phyloP scores from a whole-genome alignment of 2,329 filamentous ascomycete species.

The Helminthosporium solani region DNA sequence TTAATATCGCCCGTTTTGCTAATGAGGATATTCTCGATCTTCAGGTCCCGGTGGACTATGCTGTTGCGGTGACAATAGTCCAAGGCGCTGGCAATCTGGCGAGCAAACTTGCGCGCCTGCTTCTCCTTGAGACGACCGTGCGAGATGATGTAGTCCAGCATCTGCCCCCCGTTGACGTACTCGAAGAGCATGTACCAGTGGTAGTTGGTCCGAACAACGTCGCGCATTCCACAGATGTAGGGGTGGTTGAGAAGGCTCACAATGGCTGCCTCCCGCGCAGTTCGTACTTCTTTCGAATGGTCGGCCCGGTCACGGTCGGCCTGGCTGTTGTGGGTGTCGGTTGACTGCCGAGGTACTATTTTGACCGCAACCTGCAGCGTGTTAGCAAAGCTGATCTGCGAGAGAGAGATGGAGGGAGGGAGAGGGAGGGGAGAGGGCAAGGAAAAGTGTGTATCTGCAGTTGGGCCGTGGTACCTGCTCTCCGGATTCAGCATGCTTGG shows the following conservation, averaged over 20 bases:
- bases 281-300: conserved; percentile 93
- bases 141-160: conserved; percentile 99
- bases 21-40: conserved; percentile 99
- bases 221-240: conserved; percentile 92
- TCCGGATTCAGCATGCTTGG: conserved; percentile 82
- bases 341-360: conserved; percentile 88
- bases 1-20: conserved; percentile 99
- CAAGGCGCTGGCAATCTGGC: conserved; percentile 92
- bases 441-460: not conserved
- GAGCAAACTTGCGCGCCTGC: conserved; percentile 94
- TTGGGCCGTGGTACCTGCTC: conserved; percentile 69
- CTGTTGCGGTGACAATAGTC: conserved; percentile 98
- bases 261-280: conserved; percentile 92
- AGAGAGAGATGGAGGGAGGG: too few relatives aligned
- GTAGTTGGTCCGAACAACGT: conserved; percentile 92
- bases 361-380: conserved; percentile 81
- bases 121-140: conserved; percentile 98
- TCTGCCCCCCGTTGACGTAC: conserved; percentile 97
- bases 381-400: conserved; percentile 11
- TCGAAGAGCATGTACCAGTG: conserved; percentile 99
- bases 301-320: conserved; percentile 86
- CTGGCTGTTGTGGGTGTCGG: conserved; percentile 73
- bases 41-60: conserved; percentile 94
- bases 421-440: too few relatives aligned
- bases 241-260: conserved; percentile 92